Percentiles rank a stretch among this genome's conserved stretches.
Evolutionary conservation across 1,139 yeast species (phyloP).

Genomic region (Martiniozyma asiatica): DNA sequence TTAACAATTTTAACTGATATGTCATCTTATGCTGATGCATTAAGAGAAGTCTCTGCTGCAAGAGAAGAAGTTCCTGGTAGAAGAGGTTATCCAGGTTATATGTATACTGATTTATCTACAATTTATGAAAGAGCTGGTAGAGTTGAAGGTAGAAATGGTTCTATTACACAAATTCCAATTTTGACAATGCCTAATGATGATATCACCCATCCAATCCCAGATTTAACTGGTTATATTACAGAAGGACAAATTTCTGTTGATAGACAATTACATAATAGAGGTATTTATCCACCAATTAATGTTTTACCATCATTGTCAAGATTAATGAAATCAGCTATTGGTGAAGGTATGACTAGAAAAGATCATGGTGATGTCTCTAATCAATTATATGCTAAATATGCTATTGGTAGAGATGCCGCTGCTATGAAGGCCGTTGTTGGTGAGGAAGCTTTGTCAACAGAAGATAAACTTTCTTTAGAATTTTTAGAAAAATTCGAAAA

Average conservation of each 20-base stretch:
- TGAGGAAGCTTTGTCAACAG: conserved; percentile 96
- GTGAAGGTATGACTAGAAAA: conserved; percentile 99
- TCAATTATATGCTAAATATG: conserved; percentile 96
- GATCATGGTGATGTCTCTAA: conserved; percentile 99
- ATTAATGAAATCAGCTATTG: conserved; percentile 98
- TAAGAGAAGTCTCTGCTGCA: conserved; percentile 99
- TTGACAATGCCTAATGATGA: conserved; percentile 99
- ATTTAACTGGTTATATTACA: conserved; percentile 97
- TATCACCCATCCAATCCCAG: conserved; percentile 99
- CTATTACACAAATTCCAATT: conserved; percentile 97
- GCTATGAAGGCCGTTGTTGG: conserved; percentile 99
- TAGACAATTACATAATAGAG: conserved; percentile 91
- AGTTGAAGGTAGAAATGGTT: conserved; percentile 99
- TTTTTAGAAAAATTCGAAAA: conserved; percentile 95
- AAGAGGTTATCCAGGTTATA: conserved; percentile 99
- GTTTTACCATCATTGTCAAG: conserved; percentile 95
- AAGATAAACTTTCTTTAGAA: conserved; percentile 93
- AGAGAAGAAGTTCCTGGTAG: conserved; percentile 99
- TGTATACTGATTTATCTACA: conserved; percentile 98
- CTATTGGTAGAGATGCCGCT: conserved; percentile 99
- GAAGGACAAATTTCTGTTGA: conserved; percentile 98
- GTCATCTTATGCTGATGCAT: conserved; percentile 98
- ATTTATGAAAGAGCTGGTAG: conserved; percentile 99
- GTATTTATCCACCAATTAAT: conserved; percentile 97
- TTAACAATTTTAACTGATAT: conserved; percentile 95